Base-by-base conservation (phyloP, 2,329 filamentous ascomycete genomes). In the Sarocladium brachiariae region DNA sequence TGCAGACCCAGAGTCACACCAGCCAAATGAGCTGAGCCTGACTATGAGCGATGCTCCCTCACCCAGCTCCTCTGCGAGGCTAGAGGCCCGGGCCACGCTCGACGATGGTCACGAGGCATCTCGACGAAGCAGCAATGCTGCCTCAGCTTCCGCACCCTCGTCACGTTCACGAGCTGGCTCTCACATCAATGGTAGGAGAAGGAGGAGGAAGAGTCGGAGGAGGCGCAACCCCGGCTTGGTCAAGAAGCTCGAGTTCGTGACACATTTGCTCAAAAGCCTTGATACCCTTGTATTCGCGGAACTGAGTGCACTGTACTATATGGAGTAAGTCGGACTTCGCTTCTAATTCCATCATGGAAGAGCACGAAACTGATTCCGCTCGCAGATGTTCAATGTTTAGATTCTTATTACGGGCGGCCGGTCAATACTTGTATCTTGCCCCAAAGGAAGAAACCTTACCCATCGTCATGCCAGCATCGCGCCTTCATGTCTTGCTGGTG, bases 271-370 rank as follows among this genome's bases (percentile, higher is more conserved):
- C 57, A 71, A 72, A 59, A 79, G 74, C 54, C 69, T 86, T 52
- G 83, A 87, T 67, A 75, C 77, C 58, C 60, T 85, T 41, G 76
- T 84, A 46, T 83, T 82, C 63, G 78, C 76, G 35, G 81, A 86
- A 68, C 69, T 86, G 51, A 83, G 79, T 59, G 73, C 77, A 38
- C 58, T 86, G 57, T 87, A 87, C 63, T 86, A 86, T 63, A 81
- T 86, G 77, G 83, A 87, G 83, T 86, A 71, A 51, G 76, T 63
- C n/a, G 37, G 19, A 4, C 35, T 16, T 21, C 35, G 21, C 16
- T 45, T 11, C n/a, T 21, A 18, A 4, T 19, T 7, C 35, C n/a
- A 13, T 13, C 7, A 30, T 30, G 7, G 7, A 39, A 6, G 45
- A 46, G 18, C 8, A 9, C 14, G 7, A n/a, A 8, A 39, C 35